phyloP scores from a whole-genome alignment of 768 basidiomycete genomes.

The Royoungia palumana region DNA sequence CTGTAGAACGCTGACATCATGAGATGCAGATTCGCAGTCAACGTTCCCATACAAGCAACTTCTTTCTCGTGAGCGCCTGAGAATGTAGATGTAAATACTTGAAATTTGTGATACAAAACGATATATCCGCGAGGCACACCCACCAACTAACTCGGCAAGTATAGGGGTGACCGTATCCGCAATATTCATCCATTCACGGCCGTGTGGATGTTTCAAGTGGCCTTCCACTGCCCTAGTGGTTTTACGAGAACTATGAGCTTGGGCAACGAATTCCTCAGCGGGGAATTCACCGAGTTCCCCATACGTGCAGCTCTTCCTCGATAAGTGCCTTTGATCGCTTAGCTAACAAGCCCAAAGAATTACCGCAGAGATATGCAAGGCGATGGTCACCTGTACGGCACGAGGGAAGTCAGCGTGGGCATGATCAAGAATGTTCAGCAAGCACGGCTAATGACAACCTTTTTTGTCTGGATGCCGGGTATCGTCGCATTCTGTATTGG shows the following conservation, averaged over 20 bases:
- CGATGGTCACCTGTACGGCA: constrained; percentile 40
- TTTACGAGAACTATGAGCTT: constrained; percentile 1
- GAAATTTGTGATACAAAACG: constrained; percentile 1
- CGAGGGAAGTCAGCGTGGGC: constrained; percentile 15
- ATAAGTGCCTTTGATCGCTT: constrained; percentile 70
- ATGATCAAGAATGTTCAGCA: not conserved
- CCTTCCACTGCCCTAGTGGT: constrained; percentile 79
- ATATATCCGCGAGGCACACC: constrained; percentile 26
- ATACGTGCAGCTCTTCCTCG: constrained; percentile 78
- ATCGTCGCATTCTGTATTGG: constrained; percentile 46
- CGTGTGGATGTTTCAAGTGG: constrained; percentile 87
- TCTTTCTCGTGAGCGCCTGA: constrained; percentile 84
- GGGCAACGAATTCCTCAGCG: constrained; percentile 10
- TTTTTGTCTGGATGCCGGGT: constrained; percentile 34
- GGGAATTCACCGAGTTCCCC: constrained; percentile 63
- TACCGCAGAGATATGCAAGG: constrained; percentile 90
- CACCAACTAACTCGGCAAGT: constrained; percentile 82
- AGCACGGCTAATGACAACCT: constrained; percentile 33
- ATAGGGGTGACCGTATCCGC: constrained; percentile 68
- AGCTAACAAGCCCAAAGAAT: constrained; percentile 85
- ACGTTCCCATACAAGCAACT: constrained; percentile 92
- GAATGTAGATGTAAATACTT: constrained; percentile 21
- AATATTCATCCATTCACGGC: constrained; percentile 78
- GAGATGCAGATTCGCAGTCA: constrained; percentile 94
- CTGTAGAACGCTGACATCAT: constrained; percentile 94